Conservation (phyloP, 345 rosid species). For the Adansonia digitata region DNA sequence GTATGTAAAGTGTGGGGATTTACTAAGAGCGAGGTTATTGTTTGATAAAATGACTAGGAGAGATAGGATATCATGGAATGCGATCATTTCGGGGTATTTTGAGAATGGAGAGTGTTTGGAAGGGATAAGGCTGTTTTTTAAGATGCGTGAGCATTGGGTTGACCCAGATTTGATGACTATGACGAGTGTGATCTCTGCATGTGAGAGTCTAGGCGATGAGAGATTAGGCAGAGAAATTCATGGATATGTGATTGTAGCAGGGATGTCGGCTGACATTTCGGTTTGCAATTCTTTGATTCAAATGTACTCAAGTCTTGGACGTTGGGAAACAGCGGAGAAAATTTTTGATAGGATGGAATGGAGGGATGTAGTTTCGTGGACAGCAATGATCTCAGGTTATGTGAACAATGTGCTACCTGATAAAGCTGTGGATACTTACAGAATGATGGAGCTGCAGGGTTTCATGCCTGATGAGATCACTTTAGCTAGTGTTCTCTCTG, state of each 20-base stretch:
- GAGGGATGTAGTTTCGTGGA: constrained; percentile 81
- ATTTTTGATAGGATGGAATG: constrained; percentile 51
- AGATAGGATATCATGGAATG: constrained; percentile 94
- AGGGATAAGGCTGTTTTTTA: constrained; percentile 61
- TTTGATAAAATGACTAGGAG: constrained; percentile 67
- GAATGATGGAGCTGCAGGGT: constrained; percentile 52
- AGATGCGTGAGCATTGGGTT: constrained; percentile 57
- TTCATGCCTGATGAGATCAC: constrained; percentile 62
- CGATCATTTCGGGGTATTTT: constrained; percentile 77
- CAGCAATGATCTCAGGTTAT: constrained; percentile 76
- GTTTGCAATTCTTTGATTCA: constrained; percentile 69
- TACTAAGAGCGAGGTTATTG: constrained; percentile 44
- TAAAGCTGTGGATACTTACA: constrained; percentile 51
- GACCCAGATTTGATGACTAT: constrained; percentile 83
- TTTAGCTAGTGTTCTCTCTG: constrained; percentile 60
- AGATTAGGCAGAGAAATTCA: constrained; percentile 64
- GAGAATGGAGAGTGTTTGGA: constrained; percentile 63
- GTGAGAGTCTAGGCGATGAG: constrained; percentile 56
- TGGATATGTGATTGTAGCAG: constrained; percentile 47
- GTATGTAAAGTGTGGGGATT: constrained; percentile 73
- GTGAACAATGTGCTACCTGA: constrained; percentile 47
- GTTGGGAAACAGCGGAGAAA: constrained; percentile 50
- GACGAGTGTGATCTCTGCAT: constrained; percentile 73
- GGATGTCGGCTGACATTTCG: constrained; percentile 43
- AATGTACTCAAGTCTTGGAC: constrained; percentile 53